Conservation (phyloP, 2,329 filamentous ascomycete species). For the Trichothecium sympodiale region DNA sequence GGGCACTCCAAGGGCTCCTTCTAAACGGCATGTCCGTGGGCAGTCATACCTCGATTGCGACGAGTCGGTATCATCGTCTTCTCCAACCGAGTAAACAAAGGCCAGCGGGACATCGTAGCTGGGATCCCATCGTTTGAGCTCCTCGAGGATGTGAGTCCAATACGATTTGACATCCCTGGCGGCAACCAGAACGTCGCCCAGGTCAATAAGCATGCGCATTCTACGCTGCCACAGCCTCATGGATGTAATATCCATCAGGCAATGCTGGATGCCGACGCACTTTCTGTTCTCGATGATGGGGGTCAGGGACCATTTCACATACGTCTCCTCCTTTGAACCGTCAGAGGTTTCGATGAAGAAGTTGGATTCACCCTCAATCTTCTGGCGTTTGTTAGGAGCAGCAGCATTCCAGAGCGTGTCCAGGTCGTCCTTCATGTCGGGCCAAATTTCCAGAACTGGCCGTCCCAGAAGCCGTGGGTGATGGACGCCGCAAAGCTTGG, state of each 20-base stretch:
- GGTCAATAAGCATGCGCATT: conserved; percentile 35
- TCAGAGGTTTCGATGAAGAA: conserved; percentile 32
- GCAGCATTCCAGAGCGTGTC: conserved; percentile 12
- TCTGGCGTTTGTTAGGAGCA: conserved; percentile 6
- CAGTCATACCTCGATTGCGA: conserved; percentile 16
- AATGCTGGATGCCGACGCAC: conserved; percentile 35
- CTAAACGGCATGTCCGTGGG: conserved; percentile 26
- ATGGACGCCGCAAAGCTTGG: conserved; percentile 50
- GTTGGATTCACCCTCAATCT: conserved; percentile 30
- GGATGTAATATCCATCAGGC: conserved; percentile 34
- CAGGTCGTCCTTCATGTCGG: conserved; percentile 36
- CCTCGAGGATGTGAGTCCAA: conserved; percentile 33
- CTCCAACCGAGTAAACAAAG: conserved; percentile 37
- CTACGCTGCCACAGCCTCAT: conserved; percentile 35
- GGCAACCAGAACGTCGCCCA: conserved; percentile 32
- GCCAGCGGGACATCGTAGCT: conserved; percentile 39
- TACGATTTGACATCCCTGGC: conserved; percentile 33
- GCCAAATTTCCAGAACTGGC: conserved; percentile 47
- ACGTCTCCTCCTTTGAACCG: conserved; percentile 32
- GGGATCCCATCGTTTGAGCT: conserved; percentile 30
- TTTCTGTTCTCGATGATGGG: conserved; percentile 31
- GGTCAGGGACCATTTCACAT: conserved; percentile 35
- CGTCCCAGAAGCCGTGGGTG: conserved; percentile 54
- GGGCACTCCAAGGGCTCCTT: conserved; percentile 35
- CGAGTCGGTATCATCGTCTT: conserved; percentile 20